Percentiles rank a stretch among this genome's conserved stretches.
Evolutionary conservation across 2,329 filamentous ascomycete genomes (phyloP).

Genomic region (Penicillium sp.): DNA sequence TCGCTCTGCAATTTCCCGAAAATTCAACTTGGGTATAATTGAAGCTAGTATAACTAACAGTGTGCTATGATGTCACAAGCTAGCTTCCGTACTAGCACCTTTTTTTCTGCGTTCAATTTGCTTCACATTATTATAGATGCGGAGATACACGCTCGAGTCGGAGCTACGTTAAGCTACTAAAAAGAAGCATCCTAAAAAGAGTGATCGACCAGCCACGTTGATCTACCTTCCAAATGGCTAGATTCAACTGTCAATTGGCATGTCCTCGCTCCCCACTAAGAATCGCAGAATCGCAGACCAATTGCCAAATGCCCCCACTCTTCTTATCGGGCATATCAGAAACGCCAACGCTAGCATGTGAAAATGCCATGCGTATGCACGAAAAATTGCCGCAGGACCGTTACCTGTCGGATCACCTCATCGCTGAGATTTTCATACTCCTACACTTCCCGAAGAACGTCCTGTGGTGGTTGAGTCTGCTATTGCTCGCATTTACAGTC

Average conservation of each 20-base stretch:
- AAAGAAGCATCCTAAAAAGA: not conserved
- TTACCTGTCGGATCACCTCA: conserved; percentile 18
- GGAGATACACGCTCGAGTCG: too few species aligned
- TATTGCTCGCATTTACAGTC: not conserved
- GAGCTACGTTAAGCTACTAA: too few species aligned
- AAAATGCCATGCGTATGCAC: conserved; percentile 16
- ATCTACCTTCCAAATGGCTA: not conserved
- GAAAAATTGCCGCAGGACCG: conserved; percentile 13
- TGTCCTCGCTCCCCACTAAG: too few species aligned
- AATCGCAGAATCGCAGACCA: too few species aligned
- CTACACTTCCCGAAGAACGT: not conserved
- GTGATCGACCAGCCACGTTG: not conserved
- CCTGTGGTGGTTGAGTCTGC: not conserved
- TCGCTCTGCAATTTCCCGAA: too few species aligned
- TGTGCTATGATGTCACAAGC: too few species aligned
- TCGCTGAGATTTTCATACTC: not conserved
- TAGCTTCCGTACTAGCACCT: too few species aligned
- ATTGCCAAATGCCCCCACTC: too few species aligned
- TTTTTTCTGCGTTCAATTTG: too few species aligned
- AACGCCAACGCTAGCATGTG: conserved; percentile 24
- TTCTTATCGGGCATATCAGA: conserved; percentile 26
- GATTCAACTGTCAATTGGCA: not conserved
- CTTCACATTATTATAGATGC: too few species aligned
- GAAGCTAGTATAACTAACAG: too few species aligned
- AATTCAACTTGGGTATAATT: too few species aligned